A percentile compares a stretch with the other conserved stretches of the same genome.
Conservation (phyloP, 2,329 filamentous ascomycete species). For the Ascochyta pisi region DNA sequence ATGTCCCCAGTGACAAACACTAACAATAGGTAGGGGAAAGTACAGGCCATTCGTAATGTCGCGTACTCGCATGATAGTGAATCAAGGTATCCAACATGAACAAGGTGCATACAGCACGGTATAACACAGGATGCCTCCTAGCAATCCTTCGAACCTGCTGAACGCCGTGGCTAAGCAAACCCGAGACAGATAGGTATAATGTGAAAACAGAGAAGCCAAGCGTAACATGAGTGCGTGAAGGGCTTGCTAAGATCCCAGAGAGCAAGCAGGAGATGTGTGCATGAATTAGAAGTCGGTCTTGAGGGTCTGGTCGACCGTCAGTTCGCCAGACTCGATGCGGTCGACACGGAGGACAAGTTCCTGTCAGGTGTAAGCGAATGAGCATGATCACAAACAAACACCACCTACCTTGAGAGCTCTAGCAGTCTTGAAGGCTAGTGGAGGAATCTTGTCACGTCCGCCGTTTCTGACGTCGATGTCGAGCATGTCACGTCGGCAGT, state of each 20-base stretch:
- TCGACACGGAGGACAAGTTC: constrained; percentile 52
- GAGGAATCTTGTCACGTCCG: constrained; percentile 71
- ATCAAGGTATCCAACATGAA: constrained; percentile 19
- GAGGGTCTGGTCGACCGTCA: constrained; percentile 44
- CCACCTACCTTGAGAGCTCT: constrained; percentile 72
- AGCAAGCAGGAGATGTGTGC: not conserved
- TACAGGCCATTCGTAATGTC: too few relatives aligned
- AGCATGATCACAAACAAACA: too few relatives aligned
- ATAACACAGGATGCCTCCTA: not conserved
- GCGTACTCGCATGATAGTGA: too few relatives aligned
- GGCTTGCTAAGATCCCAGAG: not conserved
- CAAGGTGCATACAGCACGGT: not conserved
- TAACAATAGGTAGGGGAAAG: constrained; percentile 20
- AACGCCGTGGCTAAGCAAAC: constrained; percentile 6
- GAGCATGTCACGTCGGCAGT: constrained; percentile 70
- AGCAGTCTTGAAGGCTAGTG: constrained; percentile 86
- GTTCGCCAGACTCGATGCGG: constrained; percentile 49
- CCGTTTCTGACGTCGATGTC: constrained; percentile 67
- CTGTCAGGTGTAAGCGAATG: constrained; percentile 26
- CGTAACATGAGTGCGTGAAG: not conserved
- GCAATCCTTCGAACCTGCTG: not conserved
- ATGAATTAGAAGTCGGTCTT: constrained; percentile 39
- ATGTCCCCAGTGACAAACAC: constrained; percentile 17
- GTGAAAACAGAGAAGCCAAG: constrained; percentile 2
- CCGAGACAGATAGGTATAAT: not conserved